Base-by-base conservation (phyloP, 2,329 filamentous ascomycete species). In the Phaeosphaeria sp. region DNA sequence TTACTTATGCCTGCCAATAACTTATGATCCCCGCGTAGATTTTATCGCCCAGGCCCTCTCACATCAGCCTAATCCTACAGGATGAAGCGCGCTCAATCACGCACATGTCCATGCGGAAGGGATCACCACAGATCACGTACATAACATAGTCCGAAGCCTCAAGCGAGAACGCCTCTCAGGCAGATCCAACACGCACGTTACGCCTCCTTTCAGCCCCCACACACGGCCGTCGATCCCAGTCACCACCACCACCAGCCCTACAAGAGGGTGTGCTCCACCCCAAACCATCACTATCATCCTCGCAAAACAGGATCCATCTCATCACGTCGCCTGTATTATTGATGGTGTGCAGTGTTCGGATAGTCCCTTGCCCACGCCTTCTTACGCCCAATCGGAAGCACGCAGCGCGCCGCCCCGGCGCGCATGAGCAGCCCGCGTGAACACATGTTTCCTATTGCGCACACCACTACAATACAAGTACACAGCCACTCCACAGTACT, bases 341-440 rank as follows among this genome's bases (percentile, higher is more conserved):
- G 52, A 45, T 44, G 52, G 52, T 55, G 52, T 55, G 52, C 24
- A 45, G 52, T 53, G 30, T 53, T 45, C 43, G 21, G 43, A 33
- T 30, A 36, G 33, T 22, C 51, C 51, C 44, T 22, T 53, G 51
- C 39, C n/a, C n/a, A n/a, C n/a, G n/a, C n/a, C n/a, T n/a, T n/a
- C n/a, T 15, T 39, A 3, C 15, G 13, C 21, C 52, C 52, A 55
- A 55, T 55, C 52, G 46, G 52, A 50, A n/a, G 51, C 30, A 11
- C 20, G 27, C n/a, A 6, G 13, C 11, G 22, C 20, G 44, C 15
- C 25, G 27, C 24, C n/a, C 44, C n/a, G 21, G 36, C 20, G 30
- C 46, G 47, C 52, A 49, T 55, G 52, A 55, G 52, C 47, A 43
- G 24, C 42, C 25, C 52, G 52, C 52, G 52, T 55, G 52, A 55